These are phyloP conservation scores for Phyllosticta ampelicida DNA, from an alignment of 2,329 filamentous ascomycete genomes.

Conservation along the genomic window DNA sequence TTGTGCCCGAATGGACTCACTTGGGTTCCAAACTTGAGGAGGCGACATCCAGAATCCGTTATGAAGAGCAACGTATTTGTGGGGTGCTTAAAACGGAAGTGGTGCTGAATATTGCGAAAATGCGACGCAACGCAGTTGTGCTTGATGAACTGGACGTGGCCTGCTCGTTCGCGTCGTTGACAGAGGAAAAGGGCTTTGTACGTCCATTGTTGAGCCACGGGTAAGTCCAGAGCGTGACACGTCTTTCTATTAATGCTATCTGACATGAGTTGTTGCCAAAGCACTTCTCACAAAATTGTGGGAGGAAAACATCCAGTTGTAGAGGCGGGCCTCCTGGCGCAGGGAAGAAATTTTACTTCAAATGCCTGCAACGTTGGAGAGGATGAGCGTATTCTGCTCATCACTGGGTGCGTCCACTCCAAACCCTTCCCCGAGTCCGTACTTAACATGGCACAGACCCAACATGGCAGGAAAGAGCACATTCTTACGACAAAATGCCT, in stretches of 20 bases:
- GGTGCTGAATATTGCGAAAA: conserved; percentile 68
- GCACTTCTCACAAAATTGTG: conserved; percentile 60
- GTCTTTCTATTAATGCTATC: not conserved
- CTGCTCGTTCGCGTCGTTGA: conserved; percentile 72
- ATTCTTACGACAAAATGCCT: conserved; percentile 86
- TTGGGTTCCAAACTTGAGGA: conserved; percentile 74
- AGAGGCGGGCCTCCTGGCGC: conserved; percentile 66
- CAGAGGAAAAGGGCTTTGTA: conserved; percentile 60
- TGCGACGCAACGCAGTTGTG: conserved; percentile 81
- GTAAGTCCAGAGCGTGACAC: not conserved
- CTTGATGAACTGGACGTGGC: conserved; percentile 89
- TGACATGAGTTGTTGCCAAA: not conserved
- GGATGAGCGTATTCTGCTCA: conserved; percentile 57
- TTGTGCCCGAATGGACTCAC: conserved; percentile 71
- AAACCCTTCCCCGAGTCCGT: not conserved
- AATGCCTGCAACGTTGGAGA: conserved; percentile 83
- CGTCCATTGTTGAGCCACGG: conserved; percentile 55
- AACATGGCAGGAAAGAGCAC: conserved; percentile 99
- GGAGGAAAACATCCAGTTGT: conserved; percentile 89
- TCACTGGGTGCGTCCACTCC: conserved; percentile 41
- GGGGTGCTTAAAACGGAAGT: conserved; percentile 62
- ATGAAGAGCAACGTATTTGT: conserved; percentile 77
- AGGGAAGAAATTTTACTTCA: conserved; percentile 69
- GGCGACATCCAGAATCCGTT: conserved; percentile 62
- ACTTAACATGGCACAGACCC: conserved; percentile 34